A percentile compares a stretch with the other conserved stretches of the same genome.
Evolutionary conservation across 2,329 filamentous ascomycete species (phyloP).

Genomic region (Penicillium sclerotigenum): DNA sequence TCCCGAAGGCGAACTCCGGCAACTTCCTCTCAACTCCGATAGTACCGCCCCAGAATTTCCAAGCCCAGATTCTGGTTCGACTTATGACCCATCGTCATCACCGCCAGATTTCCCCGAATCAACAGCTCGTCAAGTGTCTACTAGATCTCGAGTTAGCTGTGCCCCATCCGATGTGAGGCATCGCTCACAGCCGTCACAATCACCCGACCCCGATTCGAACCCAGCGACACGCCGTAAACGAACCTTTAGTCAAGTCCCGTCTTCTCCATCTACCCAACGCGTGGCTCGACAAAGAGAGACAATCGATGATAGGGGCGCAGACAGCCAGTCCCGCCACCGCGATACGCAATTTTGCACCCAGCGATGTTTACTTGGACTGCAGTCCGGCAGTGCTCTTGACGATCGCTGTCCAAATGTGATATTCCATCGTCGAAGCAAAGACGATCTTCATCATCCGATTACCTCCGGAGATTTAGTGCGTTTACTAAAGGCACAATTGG

Average conservation of each 20-base stretch:
- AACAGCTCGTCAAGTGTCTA: constrained; percentile 9
- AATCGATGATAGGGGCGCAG: too few relatives aligned
- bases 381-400: too few relatives aligned
- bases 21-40: constrained; percentile 11
- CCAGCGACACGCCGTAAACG: constrained; percentile 24
- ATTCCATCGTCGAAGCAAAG: constrained; percentile 13
- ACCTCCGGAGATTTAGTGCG: too few relatives aligned
- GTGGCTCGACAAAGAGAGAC: too few relatives aligned
- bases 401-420: too few relatives aligned
- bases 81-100: constrained; percentile 18
- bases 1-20: constrained; percentile 11
- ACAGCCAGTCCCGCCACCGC: neutral
- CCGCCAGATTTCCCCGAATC: constrained; percentile 3
- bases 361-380: constrained; percentile 25
- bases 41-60: constrained; percentile 8
- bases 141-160: constrained; percentile 16
- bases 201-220: constrained; percentile 17
- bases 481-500: constrained; percentile 28
- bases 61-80: constrained; percentile 10
- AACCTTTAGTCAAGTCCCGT: constrained; percentile 23
- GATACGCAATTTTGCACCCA: constrained; percentile 22
- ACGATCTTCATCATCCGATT: too few relatives aligned
- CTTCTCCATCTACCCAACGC: constrained; percentile 14
- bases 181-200: constrained; percentile 4
- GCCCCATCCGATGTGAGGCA: constrained; percentile 5